Conservation (phyloP, 2,329 filamentous ascomycete genomes). For the Sporothrix brasiliensis region DNA sequence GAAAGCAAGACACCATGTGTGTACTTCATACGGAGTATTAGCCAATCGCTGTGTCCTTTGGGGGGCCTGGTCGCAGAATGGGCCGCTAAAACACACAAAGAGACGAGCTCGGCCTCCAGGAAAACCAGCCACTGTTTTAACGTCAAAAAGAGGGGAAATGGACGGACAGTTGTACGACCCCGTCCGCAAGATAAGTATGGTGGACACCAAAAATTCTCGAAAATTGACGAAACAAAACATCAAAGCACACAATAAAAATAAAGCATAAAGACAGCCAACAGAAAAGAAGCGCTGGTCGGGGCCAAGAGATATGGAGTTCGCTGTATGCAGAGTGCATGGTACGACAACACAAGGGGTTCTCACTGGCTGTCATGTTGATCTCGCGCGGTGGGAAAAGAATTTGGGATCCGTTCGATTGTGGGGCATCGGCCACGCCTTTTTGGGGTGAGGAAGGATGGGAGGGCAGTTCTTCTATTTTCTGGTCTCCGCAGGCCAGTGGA, state of each 20-base stretch:
- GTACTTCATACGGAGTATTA: neutral
- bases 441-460: neutral
- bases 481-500: too few relatives aligned
- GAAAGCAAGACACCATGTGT: constrained; percentile 5
- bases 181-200: neutral
- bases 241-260: neutral
- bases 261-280: neutral
- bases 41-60: neutral
- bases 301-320: neutral
- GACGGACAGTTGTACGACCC: neutral
- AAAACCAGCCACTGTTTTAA: neutral
- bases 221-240: neutral
- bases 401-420: neutral
- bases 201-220: neutral
- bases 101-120: neutral
- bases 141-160: neutral
- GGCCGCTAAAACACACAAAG: neutral
- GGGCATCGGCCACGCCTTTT: neutral
- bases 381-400: constrained; percentile 1
- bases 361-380: constrained; percentile 7
- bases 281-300: neutral
- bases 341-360: neutral
- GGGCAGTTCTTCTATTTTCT: constrained; percentile 9
- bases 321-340: neutral
- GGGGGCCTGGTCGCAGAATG: constrained; percentile 9